phyloP scores from a whole-genome alignment of 108 stramenopile genomes.

The Nitzschia sp. region DNA sequence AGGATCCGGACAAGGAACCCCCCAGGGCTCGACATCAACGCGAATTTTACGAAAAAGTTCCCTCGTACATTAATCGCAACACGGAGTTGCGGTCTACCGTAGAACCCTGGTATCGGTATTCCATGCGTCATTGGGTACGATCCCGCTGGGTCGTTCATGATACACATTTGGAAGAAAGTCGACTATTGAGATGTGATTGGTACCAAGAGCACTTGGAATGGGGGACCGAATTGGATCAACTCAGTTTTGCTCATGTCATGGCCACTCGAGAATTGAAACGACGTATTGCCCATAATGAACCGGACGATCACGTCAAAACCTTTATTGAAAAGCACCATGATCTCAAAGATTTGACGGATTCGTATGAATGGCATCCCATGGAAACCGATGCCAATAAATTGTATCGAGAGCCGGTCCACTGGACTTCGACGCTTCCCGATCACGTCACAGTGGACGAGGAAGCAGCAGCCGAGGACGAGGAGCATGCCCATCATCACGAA shows the following conservation, averaged over 20 bases:
- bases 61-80: conserved; percentile 56
- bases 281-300: conserved; percentile 45
- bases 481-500: neutral
- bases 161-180: conserved; percentile 61
- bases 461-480: conserved; percentile 11
- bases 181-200: conserved; percentile 82
- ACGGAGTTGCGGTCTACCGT: conserved; percentile 44
- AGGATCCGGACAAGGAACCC: conserved; percentile 37
- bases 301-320: conserved; percentile 44
- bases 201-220: conserved; percentile 76
- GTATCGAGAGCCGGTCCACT: conserved; percentile 31
- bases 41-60: conserved; percentile 70
- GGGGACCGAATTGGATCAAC: conserved; percentile 66
- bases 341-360: conserved; percentile 49
- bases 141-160: conserved; percentile 79
- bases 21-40: conserved; percentile 56
- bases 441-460: neutral
- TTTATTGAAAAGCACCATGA: conserved; percentile 33
- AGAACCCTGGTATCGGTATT: conserved; percentile 55
- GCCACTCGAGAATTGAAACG: conserved; percentile 67
- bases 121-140: conserved; percentile 72
- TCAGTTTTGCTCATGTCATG: conserved; percentile 81
- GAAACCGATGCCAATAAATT: conserved; percentile 43
- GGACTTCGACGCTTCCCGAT: conserved; percentile 25
- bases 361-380: conserved; percentile 77